phyloP scores from a whole-genome alignment of 176 grass and related monocot species.

The Hordeum marinum region DNA sequence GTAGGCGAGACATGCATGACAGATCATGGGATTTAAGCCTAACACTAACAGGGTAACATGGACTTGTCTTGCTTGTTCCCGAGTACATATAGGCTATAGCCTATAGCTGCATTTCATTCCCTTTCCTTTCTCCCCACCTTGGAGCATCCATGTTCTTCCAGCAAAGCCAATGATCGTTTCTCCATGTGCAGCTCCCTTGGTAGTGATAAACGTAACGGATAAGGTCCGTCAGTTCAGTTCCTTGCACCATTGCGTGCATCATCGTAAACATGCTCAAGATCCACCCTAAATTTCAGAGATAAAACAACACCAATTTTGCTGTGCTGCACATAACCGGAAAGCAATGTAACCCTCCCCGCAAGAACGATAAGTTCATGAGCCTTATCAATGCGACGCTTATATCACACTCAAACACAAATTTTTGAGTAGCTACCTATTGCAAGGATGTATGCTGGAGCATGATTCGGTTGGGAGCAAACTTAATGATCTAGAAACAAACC shows the following conservation, averaged over 20 bases:
- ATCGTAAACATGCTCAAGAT: neutral
- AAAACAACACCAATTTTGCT: neutral
- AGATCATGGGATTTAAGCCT: neutral
- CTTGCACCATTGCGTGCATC: neutral
- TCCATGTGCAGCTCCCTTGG: conserved; percentile 18
- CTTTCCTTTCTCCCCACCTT: conserved; percentile 4
- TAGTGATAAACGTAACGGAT: neutral
- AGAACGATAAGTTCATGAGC: neutral
- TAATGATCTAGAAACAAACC: neutral
- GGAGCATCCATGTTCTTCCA: conserved; percentile 31
- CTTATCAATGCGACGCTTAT: neutral
- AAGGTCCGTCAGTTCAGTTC: neutral
- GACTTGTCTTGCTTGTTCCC: conserved; percentile 19
- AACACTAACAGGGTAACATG: neutral
- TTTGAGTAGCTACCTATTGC: neutral
- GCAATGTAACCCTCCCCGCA: neutral
- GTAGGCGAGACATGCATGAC: neutral
- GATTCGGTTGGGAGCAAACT: neutral
- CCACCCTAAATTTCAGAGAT: neutral
- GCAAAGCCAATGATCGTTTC: conserved; percentile 13
- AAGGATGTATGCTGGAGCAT: neutral
- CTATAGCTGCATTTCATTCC: neutral
- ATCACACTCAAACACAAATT: neutral
- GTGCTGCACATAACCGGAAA: neutral
- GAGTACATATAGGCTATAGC: neutral